These are phyloP conservation scores for Gaertneriomyces semiglobifer DNA, from an alignment of 192 early-diverging fungal genomes.

Conservation along the genomic window DNA sequence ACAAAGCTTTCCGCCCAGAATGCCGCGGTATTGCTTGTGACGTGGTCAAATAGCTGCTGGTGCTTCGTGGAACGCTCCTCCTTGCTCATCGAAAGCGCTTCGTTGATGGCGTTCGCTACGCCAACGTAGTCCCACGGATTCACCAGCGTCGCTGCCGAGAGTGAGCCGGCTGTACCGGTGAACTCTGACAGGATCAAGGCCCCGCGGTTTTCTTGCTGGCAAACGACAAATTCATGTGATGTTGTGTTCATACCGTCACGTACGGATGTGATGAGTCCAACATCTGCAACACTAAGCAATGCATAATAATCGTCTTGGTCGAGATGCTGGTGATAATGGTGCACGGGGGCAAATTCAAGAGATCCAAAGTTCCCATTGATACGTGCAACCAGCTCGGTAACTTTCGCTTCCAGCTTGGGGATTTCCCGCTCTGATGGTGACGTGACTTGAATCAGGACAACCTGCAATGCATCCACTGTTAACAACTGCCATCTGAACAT, in stretches of 20 bases:
- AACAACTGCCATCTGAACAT: background rate
- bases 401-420: constrained; percentile 65
- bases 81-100: constrained; percentile 75
- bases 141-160: constrained; percentile 82
- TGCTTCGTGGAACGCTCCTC: constrained; percentile 75
- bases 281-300: constrained; percentile 86
- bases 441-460: constrained; percentile 94
- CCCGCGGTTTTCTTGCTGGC: constrained; percentile 80
- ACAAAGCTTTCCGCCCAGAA: constrained; percentile 86
- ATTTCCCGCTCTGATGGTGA: constrained; percentile 69
- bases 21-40: constrained; percentile 75
- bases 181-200: constrained; percentile 94
- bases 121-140: constrained; percentile 96
- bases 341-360: constrained; percentile 92
- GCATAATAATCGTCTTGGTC: constrained; percentile 96
- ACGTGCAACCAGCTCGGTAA: constrained; percentile 86
- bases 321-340: constrained; percentile 87
- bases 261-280: constrained; percentile 84
- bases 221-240: constrained; percentile 88
- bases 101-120: constrained; percentile 84
- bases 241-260: constrained; percentile 99
- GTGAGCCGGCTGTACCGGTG: constrained; percentile 89
- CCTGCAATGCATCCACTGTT: constrained; percentile 30
- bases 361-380: constrained; percentile 94
- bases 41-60: constrained; percentile 79